Conservation (phyloP, 768 basidiomycete species). For the Serendipita sp. region DNA sequence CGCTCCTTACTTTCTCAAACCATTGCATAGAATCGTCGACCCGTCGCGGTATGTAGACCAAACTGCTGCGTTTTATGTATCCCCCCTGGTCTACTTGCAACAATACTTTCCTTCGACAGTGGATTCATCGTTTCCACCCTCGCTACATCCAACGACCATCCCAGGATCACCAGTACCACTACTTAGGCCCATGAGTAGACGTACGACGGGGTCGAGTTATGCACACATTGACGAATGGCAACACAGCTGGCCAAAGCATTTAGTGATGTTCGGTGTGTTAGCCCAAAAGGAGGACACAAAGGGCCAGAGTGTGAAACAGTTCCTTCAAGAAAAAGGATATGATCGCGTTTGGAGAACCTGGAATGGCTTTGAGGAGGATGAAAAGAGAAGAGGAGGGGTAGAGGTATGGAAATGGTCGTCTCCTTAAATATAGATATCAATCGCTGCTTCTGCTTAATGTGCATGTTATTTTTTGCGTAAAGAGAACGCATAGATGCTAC, state of each 20-base stretch:
- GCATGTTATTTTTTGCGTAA: not conserved
- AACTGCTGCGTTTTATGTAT: slow-evolving; percentile 61
- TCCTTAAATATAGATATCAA: not conserved
- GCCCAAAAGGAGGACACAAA: slow-evolving; percentile 21
- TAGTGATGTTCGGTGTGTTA: slow-evolving; percentile 73
- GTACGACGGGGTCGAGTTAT: not conserved
- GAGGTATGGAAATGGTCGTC: slow-evolving; percentile 38
- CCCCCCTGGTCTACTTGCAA: slow-evolving; percentile 48
- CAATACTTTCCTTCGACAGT: slow-evolving; percentile 51
- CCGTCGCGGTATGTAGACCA: slow-evolving; percentile 54
- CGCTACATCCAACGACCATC: slow-evolving; percentile 34
- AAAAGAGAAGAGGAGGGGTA: slow-evolving; percentile 39
- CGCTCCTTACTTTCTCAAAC: not conserved
- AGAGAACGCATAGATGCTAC: not conserved
- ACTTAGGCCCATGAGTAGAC: not conserved
- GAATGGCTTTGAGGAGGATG: slow-evolving; percentile 63
- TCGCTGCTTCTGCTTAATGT: not conserved
- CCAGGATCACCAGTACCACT: slow-evolving; percentile 24
- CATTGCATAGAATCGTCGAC: slow-evolving; percentile 15
- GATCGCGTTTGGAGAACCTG: slow-evolving; percentile 44
- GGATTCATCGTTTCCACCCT: slow-evolving; percentile 45
- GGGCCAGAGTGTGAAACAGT: slow-evolving; percentile 28
- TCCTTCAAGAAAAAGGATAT: slow-evolving; percentile 44
- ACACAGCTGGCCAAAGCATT: slow-evolving; percentile 67
- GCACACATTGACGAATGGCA: slow-evolving; percentile 27